Base-by-base conservation (phyloP, 805 yeast species). In the Starmerella kuoi region DNA sequence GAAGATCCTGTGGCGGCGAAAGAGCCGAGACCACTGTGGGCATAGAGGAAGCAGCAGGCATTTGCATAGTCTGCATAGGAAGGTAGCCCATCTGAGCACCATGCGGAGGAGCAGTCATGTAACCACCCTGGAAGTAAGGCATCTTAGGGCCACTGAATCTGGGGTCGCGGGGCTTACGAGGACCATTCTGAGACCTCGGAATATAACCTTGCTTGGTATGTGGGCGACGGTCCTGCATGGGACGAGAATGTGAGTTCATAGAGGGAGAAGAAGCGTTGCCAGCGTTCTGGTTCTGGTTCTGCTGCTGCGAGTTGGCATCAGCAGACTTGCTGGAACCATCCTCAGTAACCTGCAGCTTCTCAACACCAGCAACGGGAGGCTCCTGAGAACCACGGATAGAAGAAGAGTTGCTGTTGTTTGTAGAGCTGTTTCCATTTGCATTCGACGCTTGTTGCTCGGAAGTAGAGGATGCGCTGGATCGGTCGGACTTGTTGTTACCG, bases 11-110 rank as follows among this genome's bases (percentile, higher is more conserved):
- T 6, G 39, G 39, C 11, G 31, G 31, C 31, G 37, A 12, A n/a
- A 21, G 26, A 9, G 28, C 28, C 8, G 33, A 15, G 8, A 15
- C 33, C 33, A 30, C 18, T 7, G 33, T 15, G 18, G 33, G 33
- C 12, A 30, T 9, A 9, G 33, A 19, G 28, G 9, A 11, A 5
- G 38, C 40, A 23, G 30, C 36, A 18, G 45, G 42, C 38, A 46
- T 33, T 26, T 42, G 46, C 38, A 45, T 35, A 27, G 36, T 26
- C 27, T 36, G 48, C 45, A 45, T 27, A 18, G 42, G 33, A 25
- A 35, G 27, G 24, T 20, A 33, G 6, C 37, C 37, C 9, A 33
- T 20, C 17, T 20, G 37, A 14, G 21, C 34, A 17, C 34, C 32
- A 37, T 35, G 18, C 22, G 41, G 30, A 9, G 28, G 28, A 15